These are phyloP conservation scores for Plantago coronopus DNA, from an alignment of 305 asterid species.

Conservation along the genomic window DNA sequence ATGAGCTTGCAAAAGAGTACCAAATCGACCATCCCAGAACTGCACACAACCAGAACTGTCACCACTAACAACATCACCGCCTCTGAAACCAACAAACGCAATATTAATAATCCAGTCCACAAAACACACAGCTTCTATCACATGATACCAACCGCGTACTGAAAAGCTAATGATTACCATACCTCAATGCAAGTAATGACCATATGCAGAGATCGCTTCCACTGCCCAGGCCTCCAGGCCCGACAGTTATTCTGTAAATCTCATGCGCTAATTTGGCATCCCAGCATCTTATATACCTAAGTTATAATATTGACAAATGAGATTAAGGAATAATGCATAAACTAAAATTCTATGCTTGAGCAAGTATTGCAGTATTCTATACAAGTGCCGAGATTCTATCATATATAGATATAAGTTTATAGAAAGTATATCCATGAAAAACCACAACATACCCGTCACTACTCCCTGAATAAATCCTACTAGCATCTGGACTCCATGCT, in stretches of 20 bases:
- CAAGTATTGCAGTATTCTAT: neutral
- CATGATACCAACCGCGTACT: conserved; percentile 3
- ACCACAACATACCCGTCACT: conserved; percentile 73
- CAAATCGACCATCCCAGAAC: conserved; percentile 87
- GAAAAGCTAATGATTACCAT: conserved; percentile 6
- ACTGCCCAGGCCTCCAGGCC: conserved; percentile 69
- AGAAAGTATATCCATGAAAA: conserved; percentile 13
- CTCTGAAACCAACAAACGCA: conserved; percentile 43
- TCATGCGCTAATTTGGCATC: conserved; percentile 63
- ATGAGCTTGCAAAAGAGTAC: conserved; percentile 84
- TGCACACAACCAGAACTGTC: conserved; percentile 91
- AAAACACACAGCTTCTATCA: neutral
- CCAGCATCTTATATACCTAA: conserved; percentile 92
- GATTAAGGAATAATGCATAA: conserved; percentile 11
- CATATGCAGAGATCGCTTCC: conserved; percentile 81
- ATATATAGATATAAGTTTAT: neutral
- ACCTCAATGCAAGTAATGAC: conserved; percentile 93
- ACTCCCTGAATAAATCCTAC: conserved; percentile 78
- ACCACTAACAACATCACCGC: conserved; percentile 87
- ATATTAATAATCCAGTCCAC: neutral
- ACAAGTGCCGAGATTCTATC: conserved; percentile 6
- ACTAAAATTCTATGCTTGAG: neutral
- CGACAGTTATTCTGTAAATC: conserved; percentile 80
- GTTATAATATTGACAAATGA: neutral
- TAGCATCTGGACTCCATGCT: conserved; percentile 80